Conservation (phyloP, 2,329 filamentous ascomycete genomes). For the Aureobasidium mangrovei region DNA sequence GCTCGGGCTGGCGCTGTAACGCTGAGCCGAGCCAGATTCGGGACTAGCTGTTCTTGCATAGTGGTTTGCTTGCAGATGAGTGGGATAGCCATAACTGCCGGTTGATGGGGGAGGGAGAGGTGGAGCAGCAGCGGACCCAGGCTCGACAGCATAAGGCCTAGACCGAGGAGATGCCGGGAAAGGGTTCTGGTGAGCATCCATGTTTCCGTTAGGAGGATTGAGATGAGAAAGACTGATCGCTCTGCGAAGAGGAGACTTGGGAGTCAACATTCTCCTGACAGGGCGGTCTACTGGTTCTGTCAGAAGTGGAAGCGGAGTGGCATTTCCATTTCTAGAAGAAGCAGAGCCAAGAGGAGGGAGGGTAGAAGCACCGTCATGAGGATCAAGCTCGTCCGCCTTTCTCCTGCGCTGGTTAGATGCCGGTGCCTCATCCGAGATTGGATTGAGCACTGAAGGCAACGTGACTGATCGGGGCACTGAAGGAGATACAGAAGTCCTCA, state of each 20-base stretch:
- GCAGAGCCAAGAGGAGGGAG: slow-evolving; percentile 24
- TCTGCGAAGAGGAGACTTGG: slow-evolving; percentile 47
- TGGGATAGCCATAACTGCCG: slow-evolving; percentile 29
- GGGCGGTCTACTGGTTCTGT: slow-evolving; percentile 19
- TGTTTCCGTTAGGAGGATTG: slow-evolving; percentile 36
- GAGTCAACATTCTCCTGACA: slow-evolving; percentile 46
- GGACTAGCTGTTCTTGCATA: slow-evolving; percentile 32
- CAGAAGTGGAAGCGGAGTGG: not conserved
- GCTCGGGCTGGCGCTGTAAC: slow-evolving; percentile 36
- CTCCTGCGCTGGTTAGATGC: slow-evolving; percentile 29
- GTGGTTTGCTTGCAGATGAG: slow-evolving; percentile 28
- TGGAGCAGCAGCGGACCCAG: slow-evolving; percentile 35
- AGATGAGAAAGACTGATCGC: slow-evolving; percentile 42
- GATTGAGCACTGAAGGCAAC: slow-evolving; percentile 40
- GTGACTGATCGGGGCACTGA: slow-evolving; percentile 30
- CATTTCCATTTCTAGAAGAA: not conserved
- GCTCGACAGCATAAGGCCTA: slow-evolving; percentile 36
- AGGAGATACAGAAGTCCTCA: slow-evolving; percentile 20
- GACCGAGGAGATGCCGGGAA: slow-evolving; percentile 36
- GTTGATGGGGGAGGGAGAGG: slow-evolving; percentile 40
- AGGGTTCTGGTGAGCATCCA: slow-evolving; percentile 42
- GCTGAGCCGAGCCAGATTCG: slow-evolving; percentile 16
- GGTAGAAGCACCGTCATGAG: slow-evolving; percentile 28
- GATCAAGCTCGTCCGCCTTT: slow-evolving; percentile 37
- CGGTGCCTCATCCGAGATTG: slow-evolving; percentile 24